Base-by-base conservation (phyloP, 108 stramenopile genomes). In the Nitzschia inconspicua region DNA sequence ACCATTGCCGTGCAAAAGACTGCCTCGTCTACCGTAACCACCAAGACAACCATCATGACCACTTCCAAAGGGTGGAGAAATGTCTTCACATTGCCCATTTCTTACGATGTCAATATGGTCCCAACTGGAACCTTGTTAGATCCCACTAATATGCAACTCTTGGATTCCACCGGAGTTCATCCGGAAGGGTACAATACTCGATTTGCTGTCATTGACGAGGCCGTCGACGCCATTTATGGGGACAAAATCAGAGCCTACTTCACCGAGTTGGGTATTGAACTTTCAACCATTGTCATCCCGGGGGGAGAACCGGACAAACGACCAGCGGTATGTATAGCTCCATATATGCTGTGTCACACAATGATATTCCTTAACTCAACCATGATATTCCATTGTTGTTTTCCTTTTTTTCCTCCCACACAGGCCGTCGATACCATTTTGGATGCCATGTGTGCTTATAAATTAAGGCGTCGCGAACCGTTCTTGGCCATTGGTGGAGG, bases 401-500 rank as follows among this genome's bases (percentile, higher is more conserved):
- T 3, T 16, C 23, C 18, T 44, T 39, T 63, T 35, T 30, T 39
- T 19, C 22, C 16, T 23, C n/a, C 14, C 36, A 36, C 28, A 34
- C 51, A 83, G 79, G 87, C 89, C 11, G 87, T 93, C 11, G 85
- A 89, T 59, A 70, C 75, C 30, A 69, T 95, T 29, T 66, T 92
- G 9, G 89, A 95, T 44, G 67, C 82, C n/a, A 64, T 90, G 44
- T 92, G 91, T 53, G 75, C 60, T 1, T 92, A 95, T 77, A 88
- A 86, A 47, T 79, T 98, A 13, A 73, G 91, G 11, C 83, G 97
- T 19, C 79, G 94, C 29, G 95, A 96, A 60, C 97, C 97, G 2
- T 93, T 96, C 66, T 76, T 96, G 11, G 95, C 94, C 60, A 89
- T 98, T 67, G 97, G 97, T 14, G 97, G 97, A 5, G 97, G 97